phyloP scores from a whole-genome alignment of 108 stramenopile species.

The Skeletonema costatum region DNA sequence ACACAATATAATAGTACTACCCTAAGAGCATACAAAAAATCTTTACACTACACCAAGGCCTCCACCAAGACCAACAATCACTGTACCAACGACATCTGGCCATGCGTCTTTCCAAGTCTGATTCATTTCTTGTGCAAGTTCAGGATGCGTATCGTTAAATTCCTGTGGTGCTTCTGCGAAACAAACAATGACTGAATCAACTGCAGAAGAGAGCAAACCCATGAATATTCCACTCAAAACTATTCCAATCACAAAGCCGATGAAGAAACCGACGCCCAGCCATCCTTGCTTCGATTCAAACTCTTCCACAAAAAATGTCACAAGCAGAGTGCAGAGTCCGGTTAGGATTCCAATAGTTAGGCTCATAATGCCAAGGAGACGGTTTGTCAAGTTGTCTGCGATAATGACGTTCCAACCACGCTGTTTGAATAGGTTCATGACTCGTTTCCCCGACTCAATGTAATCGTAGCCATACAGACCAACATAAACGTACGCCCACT shows the following conservation, averaged over 20 bases:
- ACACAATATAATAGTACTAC: not conserved
- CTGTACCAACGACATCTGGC: slow-evolving; percentile 16
- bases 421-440: slow-evolving; percentile 52
- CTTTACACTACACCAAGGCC: slow-evolving; percentile 23
- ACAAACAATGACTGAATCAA: slow-evolving; percentile 79
- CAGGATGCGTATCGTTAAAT: slow-evolving; percentile 41
- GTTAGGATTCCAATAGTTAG: slow-evolving; percentile 33
- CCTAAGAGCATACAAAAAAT: not conserved
- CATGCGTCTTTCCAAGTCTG: slow-evolving; percentile 37
- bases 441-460: slow-evolving; percentile 66
- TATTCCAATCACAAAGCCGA: slow-evolving; percentile 46
- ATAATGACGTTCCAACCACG: slow-evolving; percentile 74
- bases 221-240: slow-evolving; percentile 40
- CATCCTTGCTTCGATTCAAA: slow-evolving; percentile 27
- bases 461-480: slow-evolving; percentile 77
- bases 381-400: slow-evolving; percentile 61
- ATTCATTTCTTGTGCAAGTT: slow-evolving; percentile 30
- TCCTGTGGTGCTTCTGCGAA: slow-evolving; percentile 68
- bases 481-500: slow-evolving; percentile 73
- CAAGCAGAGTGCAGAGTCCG: slow-evolving; percentile 25
- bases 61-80: slow-evolving; percentile 27
- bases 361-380: slow-evolving; percentile 25
- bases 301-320: slow-evolving; percentile 25
- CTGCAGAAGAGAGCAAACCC: slow-evolving; percentile 63
- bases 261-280: slow-evolving; percentile 22